Base-by-base conservation (phyloP, 176 grass and related monocot species). In the Tillandsia fasciculata region DNA sequence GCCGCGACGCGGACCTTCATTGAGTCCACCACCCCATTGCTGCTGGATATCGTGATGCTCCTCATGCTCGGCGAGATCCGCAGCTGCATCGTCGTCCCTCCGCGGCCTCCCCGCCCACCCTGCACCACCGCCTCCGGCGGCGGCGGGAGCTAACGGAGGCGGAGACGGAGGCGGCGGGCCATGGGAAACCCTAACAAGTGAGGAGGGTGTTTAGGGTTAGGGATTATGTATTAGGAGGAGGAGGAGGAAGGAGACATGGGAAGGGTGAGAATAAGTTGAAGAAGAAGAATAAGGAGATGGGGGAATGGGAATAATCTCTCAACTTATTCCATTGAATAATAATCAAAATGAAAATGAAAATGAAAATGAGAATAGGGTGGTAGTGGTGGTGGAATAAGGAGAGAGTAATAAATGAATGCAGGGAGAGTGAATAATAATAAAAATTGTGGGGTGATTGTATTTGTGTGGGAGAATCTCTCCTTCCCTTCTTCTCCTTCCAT, bases 1-100 rank as follows among this genome's bases (percentile, higher is more conserved):
- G 89, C 85, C 78, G 80, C 90, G 76, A 96, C 91, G 65, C 91
- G 84, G 76, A 96, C 87, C 87, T 96, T 96, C 91, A 96, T 96
- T 75, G 87, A 96, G 64, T 90, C 91, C 50, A 87, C 84, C 81
- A 87, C 29, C 80, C 91, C 91, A 96, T 96, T 96, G 91, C 86
- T 88, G 82, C 86, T 88, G 67, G 91, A 90, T 86, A 96, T 96
- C 79, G 91, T 96, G 87, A 96, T 90, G 87, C 91, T 90, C 84
- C 91, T 88, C 91, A 96, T 96, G 91, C 91, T 96, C 81, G 91
- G 91, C 76, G 91, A 96, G 91, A 96, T 96, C 91, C 91, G 76
- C 87, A 96, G 91, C 87, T 90, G 91, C 91, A 96, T 96, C 87
- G 83, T 95, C 87, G 33, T 49, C 56, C 9, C 90, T 70, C 81